A percentile compares a stretch with the other conserved stretches of the same genome.
phyloP scores from a whole-genome alignment of 2,329 filamentous ascomycete species.

The Aspergillus aculeatinus region DNA sequence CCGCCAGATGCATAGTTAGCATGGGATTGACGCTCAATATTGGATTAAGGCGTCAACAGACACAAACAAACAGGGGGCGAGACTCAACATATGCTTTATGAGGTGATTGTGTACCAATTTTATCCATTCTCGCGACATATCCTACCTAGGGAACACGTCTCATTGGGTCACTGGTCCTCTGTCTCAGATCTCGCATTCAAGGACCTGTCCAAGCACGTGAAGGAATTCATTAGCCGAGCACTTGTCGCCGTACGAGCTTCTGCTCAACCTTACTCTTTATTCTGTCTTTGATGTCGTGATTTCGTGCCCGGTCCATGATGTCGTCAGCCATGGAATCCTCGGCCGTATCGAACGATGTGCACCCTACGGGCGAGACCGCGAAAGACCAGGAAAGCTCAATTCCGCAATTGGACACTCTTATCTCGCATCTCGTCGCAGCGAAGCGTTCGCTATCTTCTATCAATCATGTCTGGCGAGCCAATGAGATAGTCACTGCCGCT shows the following conservation, averaged over 20 bases:
- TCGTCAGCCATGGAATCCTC: constrained; percentile 33
- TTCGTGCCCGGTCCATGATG: constrained; percentile 21
- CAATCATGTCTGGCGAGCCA: constrained; percentile 77
- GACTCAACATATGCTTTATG: constrained; percentile 2
- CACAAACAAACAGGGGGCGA: not conserved
- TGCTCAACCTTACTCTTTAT: not conserved
- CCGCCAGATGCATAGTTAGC: constrained; percentile 8
- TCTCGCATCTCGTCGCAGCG: constrained; percentile 79
- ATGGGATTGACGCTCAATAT: constrained; percentile 3
- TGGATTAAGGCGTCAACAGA: not conserved
- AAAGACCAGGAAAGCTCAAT: constrained; percentile 22
- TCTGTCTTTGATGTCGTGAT: not conserved
- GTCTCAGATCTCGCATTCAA: not conserved
- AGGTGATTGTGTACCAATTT: constrained; percentile 13
- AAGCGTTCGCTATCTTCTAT: constrained; percentile 86
- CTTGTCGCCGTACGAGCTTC: not conserved
- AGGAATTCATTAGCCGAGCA: not conserved
- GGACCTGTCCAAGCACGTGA: not conserved
- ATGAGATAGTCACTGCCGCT: constrained; percentile 77
- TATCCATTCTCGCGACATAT: constrained; percentile 10
- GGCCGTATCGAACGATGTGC: constrained; percentile 21
- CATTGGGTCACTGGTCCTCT: not conserved
- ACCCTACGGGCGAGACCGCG: constrained; percentile 13
- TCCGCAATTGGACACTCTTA: constrained; percentile 68
- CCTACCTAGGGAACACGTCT: not conserved